Base-by-base conservation (phyloP, 225 moss, liverwort and hornwort genomes). In the Physcomitrellopsis africana region DNA sequence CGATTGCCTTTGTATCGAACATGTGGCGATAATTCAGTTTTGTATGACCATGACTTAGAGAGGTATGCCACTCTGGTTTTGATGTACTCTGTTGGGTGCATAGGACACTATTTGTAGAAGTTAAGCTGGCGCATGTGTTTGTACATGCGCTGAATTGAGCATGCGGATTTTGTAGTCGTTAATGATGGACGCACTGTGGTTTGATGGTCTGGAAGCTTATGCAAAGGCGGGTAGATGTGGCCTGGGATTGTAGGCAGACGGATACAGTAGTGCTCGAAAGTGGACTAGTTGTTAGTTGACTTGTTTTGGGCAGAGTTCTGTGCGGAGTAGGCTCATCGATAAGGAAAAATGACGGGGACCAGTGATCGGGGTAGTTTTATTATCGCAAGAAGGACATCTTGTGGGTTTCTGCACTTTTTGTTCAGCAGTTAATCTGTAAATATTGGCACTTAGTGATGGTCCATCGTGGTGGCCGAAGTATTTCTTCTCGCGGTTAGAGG, bases 21-120 rank as follows among this genome's bases (percentile, higher is more conserved):
- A 13, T 89, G 99, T 81, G 99, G 93, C 67, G 99, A 99, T 69
- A 95, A 99, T 68, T 99, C 99, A 63, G 93, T 94, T 12, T 80
- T 99, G 24, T 99, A 94, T 72, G 99, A 99, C 81, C 99, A 99
- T 77, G 99, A 99, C 77, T 78, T 99, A 74, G 90, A 95, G 79
- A 99, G 99, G 97, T 87, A 79, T 55, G 60, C 41, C 46, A 15
- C 53, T 52, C 69, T 68, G 17, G 52, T 79, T 63, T 47, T 65
- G 60, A 29, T 65, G 19, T 65, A 53, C 56, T 10, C 17, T 77
- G 11, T 27, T 16, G 5, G 24, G 26, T 72, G 48, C n/a, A 9
- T 1, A 18, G 26, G 60, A 46, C 43, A 51, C 16, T 16, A 29
- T 48, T 69, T 23, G 17, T 63, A 26, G 19, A 42, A 41, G 56